A percentile compares a stretch with the other conserved stretches of the same genome.
Conservation (phyloP, 768 basidiomycete species). For the Amanita molliuscula region DNA sequence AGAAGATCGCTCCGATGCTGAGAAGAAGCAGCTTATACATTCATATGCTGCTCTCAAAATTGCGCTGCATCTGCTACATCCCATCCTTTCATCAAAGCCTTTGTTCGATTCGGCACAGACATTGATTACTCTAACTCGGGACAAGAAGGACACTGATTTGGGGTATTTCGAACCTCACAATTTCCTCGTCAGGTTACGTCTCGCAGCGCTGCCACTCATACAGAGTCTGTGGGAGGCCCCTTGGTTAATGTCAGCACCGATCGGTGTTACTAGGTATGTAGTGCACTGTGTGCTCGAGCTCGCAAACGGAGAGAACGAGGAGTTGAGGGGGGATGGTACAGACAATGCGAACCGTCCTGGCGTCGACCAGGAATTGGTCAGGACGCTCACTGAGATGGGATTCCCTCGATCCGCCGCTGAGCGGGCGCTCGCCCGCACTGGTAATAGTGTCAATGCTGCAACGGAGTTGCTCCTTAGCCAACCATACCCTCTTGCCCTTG, state of each 20-base stretch:
- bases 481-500: slow-evolving; percentile 67
- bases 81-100: slow-evolving; percentile 69
- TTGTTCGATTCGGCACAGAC: slow-evolving; percentile 86
- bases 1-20: slow-evolving; percentile 46
- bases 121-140: slow-evolving; percentile 53
- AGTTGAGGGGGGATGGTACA: slow-evolving; percentile 33
- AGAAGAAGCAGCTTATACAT: slow-evolving; percentile 59
- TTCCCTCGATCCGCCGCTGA: slow-evolving; percentile 86
- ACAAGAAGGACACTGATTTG: slow-evolving; percentile 67
- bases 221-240: slow-evolving; percentile 68
- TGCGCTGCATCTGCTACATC: slow-evolving; percentile 63
- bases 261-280: slow-evolving; percentile 64
- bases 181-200: slow-evolving; percentile 75
- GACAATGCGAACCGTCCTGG: slow-evolving; percentile 17
- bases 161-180: slow-evolving; percentile 82
- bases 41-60: slow-evolving; percentile 79
- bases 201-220: slow-evolving; percentile 57
- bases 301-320: slow-evolving; percentile 74
- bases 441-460: slow-evolving; percentile 84
- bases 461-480: slow-evolving; percentile 80
- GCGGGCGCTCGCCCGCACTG: slow-evolving; percentile 70
- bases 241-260: slow-evolving; percentile 73
- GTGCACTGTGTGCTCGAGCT: slow-evolving; percentile 75
- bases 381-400: slow-evolving; percentile 91
- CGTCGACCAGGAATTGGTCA: slow-evolving; percentile 70